Conservation (phyloP, 2,329 filamentous ascomycete genomes). For the Drechslerella dactyloides region DNA sequence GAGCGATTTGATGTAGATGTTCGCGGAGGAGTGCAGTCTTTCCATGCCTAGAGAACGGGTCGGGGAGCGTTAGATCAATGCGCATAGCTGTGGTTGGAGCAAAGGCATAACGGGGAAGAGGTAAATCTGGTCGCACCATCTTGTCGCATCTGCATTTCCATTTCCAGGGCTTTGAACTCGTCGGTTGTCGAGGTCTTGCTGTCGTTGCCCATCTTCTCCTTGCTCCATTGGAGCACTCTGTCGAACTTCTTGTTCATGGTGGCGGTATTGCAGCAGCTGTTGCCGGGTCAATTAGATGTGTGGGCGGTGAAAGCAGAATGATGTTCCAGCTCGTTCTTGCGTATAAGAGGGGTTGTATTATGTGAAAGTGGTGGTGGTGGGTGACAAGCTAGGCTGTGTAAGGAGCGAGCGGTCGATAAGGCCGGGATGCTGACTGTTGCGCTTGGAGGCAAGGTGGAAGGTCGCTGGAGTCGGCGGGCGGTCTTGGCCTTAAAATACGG, state of each 20-base stretch:
- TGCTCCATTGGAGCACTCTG: slow-evolving; percentile 96
- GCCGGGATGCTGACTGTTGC: not conserved
- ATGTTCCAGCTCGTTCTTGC: too few relatives aligned
- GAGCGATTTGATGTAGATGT: slow-evolving; percentile 82
- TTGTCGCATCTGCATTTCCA: slow-evolving; percentile 86
- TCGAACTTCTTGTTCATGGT: slow-evolving; percentile 80
- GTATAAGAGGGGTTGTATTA: not conserved
- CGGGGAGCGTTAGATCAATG: not conserved
- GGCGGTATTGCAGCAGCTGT: not conserved
- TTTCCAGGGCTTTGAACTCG: slow-evolving; percentile 87
- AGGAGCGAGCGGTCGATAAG: too few relatives aligned
- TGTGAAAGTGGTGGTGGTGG: not conserved
- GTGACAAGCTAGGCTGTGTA: not conserved
- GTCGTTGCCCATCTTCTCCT: slow-evolving; percentile 93
- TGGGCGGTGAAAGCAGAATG: not conserved
- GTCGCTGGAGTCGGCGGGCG: not conserved
- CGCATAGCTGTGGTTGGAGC: too few relatives aligned
- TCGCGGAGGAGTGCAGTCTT: slow-evolving; percentile 84
- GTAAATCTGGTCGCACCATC: slow-evolving; percentile 69
- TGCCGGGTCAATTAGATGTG: not conserved
- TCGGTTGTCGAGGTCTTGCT: slow-evolving; percentile 85
- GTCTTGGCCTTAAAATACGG: slow-evolving; percentile 1
- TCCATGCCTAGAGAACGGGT: slow-evolving; percentile 78
- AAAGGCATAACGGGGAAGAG: slow-evolving; percentile 2
- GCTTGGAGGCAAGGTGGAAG: not conserved